Conservation (phyloP, 306 rosid genomes). For the Lathyrus aphaca region DNA sequence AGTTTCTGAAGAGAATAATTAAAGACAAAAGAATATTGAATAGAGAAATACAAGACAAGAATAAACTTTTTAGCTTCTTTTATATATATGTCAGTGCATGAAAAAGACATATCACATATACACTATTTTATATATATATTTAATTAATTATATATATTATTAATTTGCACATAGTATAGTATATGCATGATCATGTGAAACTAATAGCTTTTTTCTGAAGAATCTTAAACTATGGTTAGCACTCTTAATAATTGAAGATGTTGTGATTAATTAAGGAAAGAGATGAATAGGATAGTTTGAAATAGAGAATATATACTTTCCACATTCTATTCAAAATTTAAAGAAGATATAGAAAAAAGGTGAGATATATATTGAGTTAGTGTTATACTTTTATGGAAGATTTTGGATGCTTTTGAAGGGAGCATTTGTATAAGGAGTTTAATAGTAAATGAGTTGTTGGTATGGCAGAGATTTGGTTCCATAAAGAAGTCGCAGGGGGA, state of each 20-base stretch:
- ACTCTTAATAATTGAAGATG: no score
- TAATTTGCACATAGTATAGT: not conserved
- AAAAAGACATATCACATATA: constrained; percentile 3
- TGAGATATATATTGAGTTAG: constrained; percentile 43
- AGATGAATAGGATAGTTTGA: no score
- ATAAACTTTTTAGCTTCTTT: constrained; percentile 68
- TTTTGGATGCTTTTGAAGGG: constrained; percentile 60
- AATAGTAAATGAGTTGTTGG: constrained; percentile 29
- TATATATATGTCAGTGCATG: constrained; percentile 2
- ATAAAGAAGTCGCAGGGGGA: constrained; percentile 83
- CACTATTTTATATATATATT: constrained; percentile 15
- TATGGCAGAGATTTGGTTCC: constrained; percentile 77
- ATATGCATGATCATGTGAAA: constrained; percentile 13
- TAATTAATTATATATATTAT: not conserved
- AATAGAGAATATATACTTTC: constrained; percentile 44
- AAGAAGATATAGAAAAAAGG: constrained; percentile 45
- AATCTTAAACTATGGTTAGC: no score
- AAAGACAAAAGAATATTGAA: constrained; percentile 45
- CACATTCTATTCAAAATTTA: constrained; percentile 42
- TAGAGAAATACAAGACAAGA: constrained; percentile 72
- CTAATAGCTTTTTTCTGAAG: no score
- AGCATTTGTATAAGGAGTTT: constrained; percentile 23
- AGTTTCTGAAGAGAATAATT: constrained; percentile 66
- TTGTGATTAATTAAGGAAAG: no score
- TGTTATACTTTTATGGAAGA: constrained; percentile 55